Percentiles rank a stretch among this genome's conserved stretches.
These are phyloP conservation scores for Rhizomucor miehei DNA, from an alignment of 371 early-diverging fungal genomes.

Conservation along the genomic window DNA sequence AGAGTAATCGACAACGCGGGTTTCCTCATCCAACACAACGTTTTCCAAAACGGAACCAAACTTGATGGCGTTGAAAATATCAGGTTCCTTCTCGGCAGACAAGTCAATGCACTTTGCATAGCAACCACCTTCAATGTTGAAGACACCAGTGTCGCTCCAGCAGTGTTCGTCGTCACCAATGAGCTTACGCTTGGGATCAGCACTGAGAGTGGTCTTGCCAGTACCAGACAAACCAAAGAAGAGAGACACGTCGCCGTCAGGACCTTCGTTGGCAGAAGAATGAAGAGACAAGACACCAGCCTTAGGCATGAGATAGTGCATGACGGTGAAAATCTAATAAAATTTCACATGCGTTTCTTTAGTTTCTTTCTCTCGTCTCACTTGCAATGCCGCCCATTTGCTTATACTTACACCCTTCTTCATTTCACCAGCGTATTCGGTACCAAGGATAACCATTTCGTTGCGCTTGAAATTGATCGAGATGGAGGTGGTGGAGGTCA, in stretches of 20 bases:
- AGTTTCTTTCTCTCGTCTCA: neutral
- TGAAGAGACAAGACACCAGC: constrained; percentile 94
- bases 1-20: constrained; percentile 85
- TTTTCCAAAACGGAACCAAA: constrained; percentile 95
- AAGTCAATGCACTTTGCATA: constrained; percentile 96
- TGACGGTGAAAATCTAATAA: constrained; percentile 83
- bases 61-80: constrained; percentile 87
- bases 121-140: constrained; percentile 98
- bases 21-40: constrained; percentile 76
- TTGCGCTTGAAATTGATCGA: constrained; percentile 83
- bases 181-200: constrained; percentile 85
- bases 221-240: constrained; percentile 98
- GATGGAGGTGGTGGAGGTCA: constrained; percentile 93
- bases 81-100: constrained; percentile 93
- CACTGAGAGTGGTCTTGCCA: constrained; percentile 95
- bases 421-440: constrained; percentile 99
- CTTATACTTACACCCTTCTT: constrained; percentile 82
- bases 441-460: constrained; percentile 91
- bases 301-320: constrained; percentile 99
- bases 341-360: neutral
- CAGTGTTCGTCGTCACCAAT: constrained; percentile 99
- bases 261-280: constrained; percentile 94
- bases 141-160: constrained; percentile 92
- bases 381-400: no score
- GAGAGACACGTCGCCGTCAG: constrained; percentile 85